Evolutionary conservation across 495 filamentous ascomycete species (phyloP).

Genomic region (Penicillium angulare): DNA sequence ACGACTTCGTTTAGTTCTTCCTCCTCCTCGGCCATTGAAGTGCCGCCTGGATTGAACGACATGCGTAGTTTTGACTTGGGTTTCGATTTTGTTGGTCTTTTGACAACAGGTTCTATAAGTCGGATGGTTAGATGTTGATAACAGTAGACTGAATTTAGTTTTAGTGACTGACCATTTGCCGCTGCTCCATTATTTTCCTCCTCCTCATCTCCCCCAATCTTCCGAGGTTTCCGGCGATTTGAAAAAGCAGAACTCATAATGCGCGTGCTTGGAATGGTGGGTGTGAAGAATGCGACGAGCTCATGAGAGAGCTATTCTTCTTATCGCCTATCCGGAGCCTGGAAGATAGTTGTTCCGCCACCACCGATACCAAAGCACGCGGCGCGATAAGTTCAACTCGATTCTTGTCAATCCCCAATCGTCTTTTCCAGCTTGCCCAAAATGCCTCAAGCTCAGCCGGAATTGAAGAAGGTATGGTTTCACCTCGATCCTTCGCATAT

Average conservation of each 20-base stretch:
- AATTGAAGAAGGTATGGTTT: conserved; percentile 85
- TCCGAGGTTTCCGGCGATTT: conserved; percentile 69
- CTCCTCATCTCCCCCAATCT: conserved; percentile 68
- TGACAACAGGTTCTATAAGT: conserved; percentile 39
- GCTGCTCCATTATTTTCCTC: conserved; percentile 50
- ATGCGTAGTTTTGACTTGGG: conserved; percentile 64
- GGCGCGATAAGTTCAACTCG: conserved; percentile 6
- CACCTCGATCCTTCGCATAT: neutral
- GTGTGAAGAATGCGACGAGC: conserved; percentile 5
- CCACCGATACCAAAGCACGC: conserved; percentile 27
- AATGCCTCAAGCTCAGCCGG: conserved; percentile 98
- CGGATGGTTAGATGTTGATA: conserved; percentile 12
- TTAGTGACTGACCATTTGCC: conserved; percentile 25
- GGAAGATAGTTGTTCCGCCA: conserved; percentile 37
- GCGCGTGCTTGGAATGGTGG: neutral
- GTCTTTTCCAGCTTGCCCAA: conserved; percentile 38
- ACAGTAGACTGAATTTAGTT: neutral
- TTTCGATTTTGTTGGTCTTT: conserved; percentile 57
- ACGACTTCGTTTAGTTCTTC: conserved; percentile 58
- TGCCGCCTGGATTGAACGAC: conserved; percentile 70
- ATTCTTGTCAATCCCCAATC: conserved; percentile 13
- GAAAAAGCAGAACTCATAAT: conserved; percentile 65
- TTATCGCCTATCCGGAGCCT: conserved; percentile 26
- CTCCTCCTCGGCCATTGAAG: conserved; percentile 51
- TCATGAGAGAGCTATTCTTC: conserved; percentile 16